Evolutionary conservation across 2,329 filamentous ascomycete species (phyloP).

Genomic region (Penicillium griseofulvum): DNA sequence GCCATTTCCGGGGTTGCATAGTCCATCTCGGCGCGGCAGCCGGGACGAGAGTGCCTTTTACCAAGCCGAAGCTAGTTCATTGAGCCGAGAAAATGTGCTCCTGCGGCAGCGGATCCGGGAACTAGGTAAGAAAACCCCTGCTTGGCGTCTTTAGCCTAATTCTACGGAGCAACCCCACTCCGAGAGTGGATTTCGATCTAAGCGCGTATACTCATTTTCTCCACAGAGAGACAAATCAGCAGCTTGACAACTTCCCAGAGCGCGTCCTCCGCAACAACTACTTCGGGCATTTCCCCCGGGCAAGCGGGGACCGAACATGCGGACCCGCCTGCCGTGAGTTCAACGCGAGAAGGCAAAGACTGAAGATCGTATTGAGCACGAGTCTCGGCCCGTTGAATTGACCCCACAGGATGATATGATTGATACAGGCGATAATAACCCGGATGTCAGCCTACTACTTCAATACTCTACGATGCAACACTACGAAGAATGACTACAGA

Average conservation of each 20-base stretch:
- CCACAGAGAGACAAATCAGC: slow-evolving; percentile 23
- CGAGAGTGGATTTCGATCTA: not conserved
- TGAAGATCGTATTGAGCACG: slow-evolving; percentile 1
- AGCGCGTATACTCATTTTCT: not conserved
- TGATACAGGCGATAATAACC: slow-evolving; percentile 1
- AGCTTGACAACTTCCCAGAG: slow-evolving; percentile 13
- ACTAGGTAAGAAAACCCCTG: slow-evolving; percentile 34
- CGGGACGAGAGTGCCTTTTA: slow-evolving; percentile 49
- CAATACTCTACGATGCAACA: not conserved
- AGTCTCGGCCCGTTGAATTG: not conserved
- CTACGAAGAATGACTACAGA: not conserved
- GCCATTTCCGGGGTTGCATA: slow-evolving; percentile 26
- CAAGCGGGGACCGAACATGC: slow-evolving; percentile 19
- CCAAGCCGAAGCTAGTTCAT: slow-evolving; percentile 48
- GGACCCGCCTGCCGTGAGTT: slow-evolving; percentile 18
- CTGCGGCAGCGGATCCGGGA: slow-evolving; percentile 48
- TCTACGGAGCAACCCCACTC: slow-evolving; percentile 2
- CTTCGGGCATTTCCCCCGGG: slow-evolving; percentile 10
- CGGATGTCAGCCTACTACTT: not conserved
- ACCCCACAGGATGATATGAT: not conserved
- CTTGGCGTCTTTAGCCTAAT: not conserved
- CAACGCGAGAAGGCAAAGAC: slow-evolving; percentile 19
- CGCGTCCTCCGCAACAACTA: slow-evolving; percentile 4
- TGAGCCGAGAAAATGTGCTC: slow-evolving; percentile 50
- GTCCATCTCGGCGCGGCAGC: slow-evolving; percentile 37